These are phyloP conservation scores for Daldinia eschscholtzii DNA, from an alignment of 2,329 filamentous ascomycete species.

Conservation along the genomic window DNA sequence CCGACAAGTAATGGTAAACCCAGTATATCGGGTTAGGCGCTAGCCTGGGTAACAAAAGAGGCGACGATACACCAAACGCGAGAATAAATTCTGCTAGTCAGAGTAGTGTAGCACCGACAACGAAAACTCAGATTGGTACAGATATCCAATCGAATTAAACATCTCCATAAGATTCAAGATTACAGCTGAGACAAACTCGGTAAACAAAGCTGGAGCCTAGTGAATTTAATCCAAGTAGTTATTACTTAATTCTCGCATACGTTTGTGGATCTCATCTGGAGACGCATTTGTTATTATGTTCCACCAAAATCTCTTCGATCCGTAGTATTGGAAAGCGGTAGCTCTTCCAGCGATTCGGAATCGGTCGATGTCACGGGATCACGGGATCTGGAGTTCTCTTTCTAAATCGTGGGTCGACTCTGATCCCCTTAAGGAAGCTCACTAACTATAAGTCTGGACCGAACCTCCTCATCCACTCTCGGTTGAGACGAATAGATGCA, in stretches of 20 bases:
- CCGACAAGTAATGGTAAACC: background rate
- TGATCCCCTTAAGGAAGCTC: constrained; percentile 1
- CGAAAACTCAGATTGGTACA: background rate
- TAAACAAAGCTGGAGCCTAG: background rate
- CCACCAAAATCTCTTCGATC: background rate
- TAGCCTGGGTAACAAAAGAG: background rate
- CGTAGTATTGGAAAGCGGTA: background rate
- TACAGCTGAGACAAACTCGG: background rate
- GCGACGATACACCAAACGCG: background rate
- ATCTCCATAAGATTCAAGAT: background rate
- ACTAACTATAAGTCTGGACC: background rate
- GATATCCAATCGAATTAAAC: background rate
- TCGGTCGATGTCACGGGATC: constrained; percentile 7
- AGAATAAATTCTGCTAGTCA: background rate
- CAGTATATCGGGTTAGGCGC: background rate
- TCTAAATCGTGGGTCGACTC: constrained; percentile 7
- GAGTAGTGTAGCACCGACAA: background rate
- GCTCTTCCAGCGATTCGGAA: constrained; percentile 5
- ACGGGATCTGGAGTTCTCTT: background rate
- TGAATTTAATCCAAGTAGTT: background rate
- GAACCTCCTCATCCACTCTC: constrained; percentile 11
- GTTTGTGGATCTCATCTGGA: background rate
- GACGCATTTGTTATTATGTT: background rate
- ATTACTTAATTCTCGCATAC: background rate
- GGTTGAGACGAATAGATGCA: constrained; percentile 21